Evolutionary conservation across 805 yeast genomes (phyloP).

Genomic region (Zygosaccharomyces rouxii): DNA sequence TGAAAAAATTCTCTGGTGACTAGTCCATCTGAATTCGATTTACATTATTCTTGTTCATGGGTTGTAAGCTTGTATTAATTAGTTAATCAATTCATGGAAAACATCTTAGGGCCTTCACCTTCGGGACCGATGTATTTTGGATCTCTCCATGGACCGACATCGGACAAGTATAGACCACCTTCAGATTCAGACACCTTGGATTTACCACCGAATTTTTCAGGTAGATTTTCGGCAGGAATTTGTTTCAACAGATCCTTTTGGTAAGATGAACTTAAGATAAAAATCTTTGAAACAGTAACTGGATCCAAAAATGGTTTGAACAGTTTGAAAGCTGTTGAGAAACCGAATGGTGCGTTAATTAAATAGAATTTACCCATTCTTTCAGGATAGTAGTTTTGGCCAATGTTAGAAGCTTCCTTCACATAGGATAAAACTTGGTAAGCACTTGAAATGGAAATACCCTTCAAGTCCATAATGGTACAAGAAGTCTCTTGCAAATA

Average conservation of each 20-base stretch:
- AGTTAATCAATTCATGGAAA: constrained; percentile 19
- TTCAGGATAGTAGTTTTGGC: constrained; percentile 97
- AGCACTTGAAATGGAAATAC: constrained; percentile 80
- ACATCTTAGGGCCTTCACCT: constrained; percentile 80
- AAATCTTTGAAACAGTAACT: constrained; percentile 92
- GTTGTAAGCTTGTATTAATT: not conserved
- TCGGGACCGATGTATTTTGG: constrained; percentile 85
- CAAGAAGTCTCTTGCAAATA: constrained; percentile 89
- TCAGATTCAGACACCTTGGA: constrained; percentile 61
- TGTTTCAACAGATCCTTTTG: constrained; percentile 81
- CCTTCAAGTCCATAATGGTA: constrained; percentile 92
- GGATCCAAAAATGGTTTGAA: constrained; percentile 96
- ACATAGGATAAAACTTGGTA: constrained; percentile 83
- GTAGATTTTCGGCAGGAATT: constrained; percentile 90
- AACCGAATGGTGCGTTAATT: constrained; percentile 96
- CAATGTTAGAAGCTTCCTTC: constrained; percentile 87
- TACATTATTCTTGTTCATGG: not conserved
- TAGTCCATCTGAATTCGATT: not conserved
- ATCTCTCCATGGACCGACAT: constrained; percentile 98
- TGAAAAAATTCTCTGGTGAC: no score
- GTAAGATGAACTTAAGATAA: constrained; percentile 76
- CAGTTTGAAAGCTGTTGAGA: constrained; percentile 85
- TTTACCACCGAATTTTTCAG: constrained; percentile 83
- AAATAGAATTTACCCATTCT: constrained; percentile 97
- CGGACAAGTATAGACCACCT: constrained; percentile 82